phyloP scores from a whole-genome alignment of 2,329 filamentous ascomycete species.

The Hypoxylon sp. region DNA sequence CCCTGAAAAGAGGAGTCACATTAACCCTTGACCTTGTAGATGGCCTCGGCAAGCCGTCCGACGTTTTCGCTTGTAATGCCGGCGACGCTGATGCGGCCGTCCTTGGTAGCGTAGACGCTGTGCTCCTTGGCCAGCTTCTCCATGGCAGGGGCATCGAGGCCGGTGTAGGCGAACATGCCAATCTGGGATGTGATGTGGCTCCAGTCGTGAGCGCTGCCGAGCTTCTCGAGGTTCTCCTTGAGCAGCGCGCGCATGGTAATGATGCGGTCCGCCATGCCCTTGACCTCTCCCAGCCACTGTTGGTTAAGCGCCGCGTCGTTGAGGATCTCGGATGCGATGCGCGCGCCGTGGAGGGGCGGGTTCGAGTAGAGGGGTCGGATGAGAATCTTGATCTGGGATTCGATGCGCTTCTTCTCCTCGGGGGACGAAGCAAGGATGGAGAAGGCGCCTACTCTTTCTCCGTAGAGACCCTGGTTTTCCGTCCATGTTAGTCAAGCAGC shows the following conservation, averaged over 20 bases:
- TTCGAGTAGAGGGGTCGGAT: constrained; percentile 98
- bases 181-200: constrained; percentile 99
- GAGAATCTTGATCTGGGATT: constrained; percentile 98
- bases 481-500: not conserved
- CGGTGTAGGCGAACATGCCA: constrained; percentile 99
- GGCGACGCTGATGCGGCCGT: constrained; percentile 87
- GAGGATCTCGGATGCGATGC: constrained; percentile 92
- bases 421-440: constrained; percentile 86
- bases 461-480: constrained; percentile 82
- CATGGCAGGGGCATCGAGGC: constrained; percentile 92
- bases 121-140: constrained; percentile 91
- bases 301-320: constrained; percentile 86
- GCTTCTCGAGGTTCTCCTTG: constrained; percentile 93
- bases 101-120: constrained; percentile 97
- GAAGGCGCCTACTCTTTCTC: constrained; percentile 97
- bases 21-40: constrained; percentile 84
- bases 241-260: constrained; percentile 97
- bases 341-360: constrained; percentile 95
- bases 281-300: constrained; percentile 97
- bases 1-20: not conserved
- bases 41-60: constrained; percentile 82
- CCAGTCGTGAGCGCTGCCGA: constrained; percentile 98
- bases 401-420: constrained; percentile 94
- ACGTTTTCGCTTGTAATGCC: constrained; percentile 86
- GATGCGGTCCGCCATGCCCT: constrained; percentile 99